phyloP scores from a whole-genome alignment of 176 grass and related monocot genomes.

The Oryza punctata region DNA sequence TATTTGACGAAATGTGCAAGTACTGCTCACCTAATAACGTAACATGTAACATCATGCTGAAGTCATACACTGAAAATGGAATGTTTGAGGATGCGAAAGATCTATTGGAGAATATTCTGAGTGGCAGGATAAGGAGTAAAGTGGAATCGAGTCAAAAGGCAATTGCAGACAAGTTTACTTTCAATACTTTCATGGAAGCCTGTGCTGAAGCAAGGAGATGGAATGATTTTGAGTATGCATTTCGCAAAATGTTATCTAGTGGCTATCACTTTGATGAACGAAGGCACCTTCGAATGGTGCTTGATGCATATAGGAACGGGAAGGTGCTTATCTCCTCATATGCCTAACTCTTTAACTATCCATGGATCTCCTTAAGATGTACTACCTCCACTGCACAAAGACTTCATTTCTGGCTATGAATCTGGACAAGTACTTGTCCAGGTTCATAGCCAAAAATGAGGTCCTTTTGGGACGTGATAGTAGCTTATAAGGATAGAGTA shows the following conservation, averaged over 20 bases:
- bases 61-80: constrained; percentile 69
- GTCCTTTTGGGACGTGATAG: too few species aligned
- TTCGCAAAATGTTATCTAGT: constrained; percentile 64
- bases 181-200: constrained; percentile 91
- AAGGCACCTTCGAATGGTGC: constrained; percentile 72
- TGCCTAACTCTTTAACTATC: constrained; percentile 28
- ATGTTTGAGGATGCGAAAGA: constrained; percentile 76
- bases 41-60: constrained; percentile 89
- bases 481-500: constrained; percentile 26
- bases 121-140: constrained; percentile 55
- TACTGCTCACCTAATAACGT: constrained; percentile 84
- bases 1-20: constrained; percentile 81
- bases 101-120: constrained; percentile 69
- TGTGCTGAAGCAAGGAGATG: constrained; percentile 70
- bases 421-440: too few species aligned
- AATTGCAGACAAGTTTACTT: constrained; percentile 87
- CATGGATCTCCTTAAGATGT: neutral
- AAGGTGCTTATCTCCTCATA: constrained; percentile 63
- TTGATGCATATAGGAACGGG: constrained; percentile 74
- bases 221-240: constrained; percentile 84
- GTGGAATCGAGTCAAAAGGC: constrained; percentile 44
- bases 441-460: too few species aligned
- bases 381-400: too few species aligned
- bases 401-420: too few species aligned
- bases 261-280: constrained; percentile 68